phyloP scores from a whole-genome alignment of 805 yeast genomes.

The Kazachstania africana region DNA sequence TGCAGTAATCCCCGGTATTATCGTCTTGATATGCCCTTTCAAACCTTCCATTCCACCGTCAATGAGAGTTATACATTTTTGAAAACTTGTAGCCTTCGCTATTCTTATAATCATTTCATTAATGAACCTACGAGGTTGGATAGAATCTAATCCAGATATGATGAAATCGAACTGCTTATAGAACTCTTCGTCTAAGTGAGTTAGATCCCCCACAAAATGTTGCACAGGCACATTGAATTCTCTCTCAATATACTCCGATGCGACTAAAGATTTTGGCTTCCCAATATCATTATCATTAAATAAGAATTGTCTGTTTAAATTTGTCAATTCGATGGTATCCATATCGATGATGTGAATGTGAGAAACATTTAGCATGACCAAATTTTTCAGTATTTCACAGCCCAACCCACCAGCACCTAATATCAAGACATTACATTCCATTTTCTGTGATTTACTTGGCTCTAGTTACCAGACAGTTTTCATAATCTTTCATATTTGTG shows the following conservation, averaged over 20 bases:
- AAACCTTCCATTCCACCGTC: slow-evolving; percentile 97
- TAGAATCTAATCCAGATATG: slow-evolving; percentile 79
- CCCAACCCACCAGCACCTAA: slow-evolving; percentile 96
- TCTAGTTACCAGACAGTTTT: too few species aligned
- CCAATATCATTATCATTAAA: slow-evolving; percentile 77
- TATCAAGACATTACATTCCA: slow-evolving; percentile 41
- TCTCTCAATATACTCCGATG: slow-evolving; percentile 44
- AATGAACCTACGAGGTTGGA: slow-evolving; percentile 87
- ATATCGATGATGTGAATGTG: slow-evolving; percentile 80
- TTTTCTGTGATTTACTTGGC: neutral
- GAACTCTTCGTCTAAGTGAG: slow-evolving; percentile 48
- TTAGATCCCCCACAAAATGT: slow-evolving; percentile 56
- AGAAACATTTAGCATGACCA: slow-evolving; percentile 46
- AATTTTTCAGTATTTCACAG: slow-evolving; percentile 74
- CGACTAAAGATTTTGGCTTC: slow-evolving; percentile 69
- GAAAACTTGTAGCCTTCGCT: slow-evolving; percentile 41
- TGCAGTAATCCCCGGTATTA: slow-evolving; percentile 72
- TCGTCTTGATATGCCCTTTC: slow-evolving; percentile 80
- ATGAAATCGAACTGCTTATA: slow-evolving; percentile 60
- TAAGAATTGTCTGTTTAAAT: slow-evolving; percentile 82
- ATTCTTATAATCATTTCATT: slow-evolving; percentile 56
- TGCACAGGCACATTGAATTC: slow-evolving; percentile 29
- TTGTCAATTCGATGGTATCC: slow-evolving; percentile 86
- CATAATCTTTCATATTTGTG: too few species aligned
- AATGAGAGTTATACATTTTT: slow-evolving; percentile 50